Evolutionary conservation across 179 eudicot species (phyloP).

Genomic region (Amaranthus tricolor): DNA sequence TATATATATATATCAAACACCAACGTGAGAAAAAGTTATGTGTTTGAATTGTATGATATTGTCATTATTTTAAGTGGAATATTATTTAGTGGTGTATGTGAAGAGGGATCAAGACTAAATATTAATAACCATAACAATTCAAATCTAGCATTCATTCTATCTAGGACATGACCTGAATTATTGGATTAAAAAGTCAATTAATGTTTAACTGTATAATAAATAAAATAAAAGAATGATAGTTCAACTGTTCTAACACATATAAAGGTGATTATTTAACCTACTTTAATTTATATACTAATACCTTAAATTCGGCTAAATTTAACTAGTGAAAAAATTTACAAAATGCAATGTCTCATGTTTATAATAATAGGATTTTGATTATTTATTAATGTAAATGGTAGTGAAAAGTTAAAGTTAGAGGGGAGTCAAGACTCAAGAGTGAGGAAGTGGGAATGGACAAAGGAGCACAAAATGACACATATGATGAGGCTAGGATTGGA

Average conservation of each 20-base stretch:
- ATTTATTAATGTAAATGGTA: conserved; percentile 24
- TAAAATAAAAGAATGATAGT: neutral
- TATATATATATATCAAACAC: too few species aligned
- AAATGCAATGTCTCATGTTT: conserved; percentile 17
- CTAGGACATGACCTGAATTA: too few species aligned
- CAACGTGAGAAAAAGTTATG: too few species aligned
- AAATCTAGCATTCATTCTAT: too few species aligned
- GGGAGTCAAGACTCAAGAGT: conserved; percentile 21
- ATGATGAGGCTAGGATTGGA: conserved; percentile 44
- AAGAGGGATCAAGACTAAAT: too few species aligned
- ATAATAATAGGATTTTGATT: conserved; percentile 27
- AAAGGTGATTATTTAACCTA: conserved; percentile 1
- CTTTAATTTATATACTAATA: neutral
- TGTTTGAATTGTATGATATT: too few species aligned
- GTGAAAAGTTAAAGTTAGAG: conserved; percentile 56
- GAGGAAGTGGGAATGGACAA: conserved; percentile 22
- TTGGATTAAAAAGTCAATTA: too few species aligned
- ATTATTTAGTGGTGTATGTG: too few species aligned
- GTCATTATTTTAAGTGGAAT: too few species aligned
- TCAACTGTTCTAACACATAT: neutral
- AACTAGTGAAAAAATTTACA: too few species aligned
- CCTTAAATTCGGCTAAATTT: too few species aligned
- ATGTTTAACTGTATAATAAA: neutral
- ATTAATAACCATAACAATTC: too few species aligned
- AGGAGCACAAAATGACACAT: conserved; percentile 49